These are phyloP conservation scores for Periconia digitata DNA, from an alignment of 2,329 filamentous ascomycete species.

Conservation along the genomic window DNA sequence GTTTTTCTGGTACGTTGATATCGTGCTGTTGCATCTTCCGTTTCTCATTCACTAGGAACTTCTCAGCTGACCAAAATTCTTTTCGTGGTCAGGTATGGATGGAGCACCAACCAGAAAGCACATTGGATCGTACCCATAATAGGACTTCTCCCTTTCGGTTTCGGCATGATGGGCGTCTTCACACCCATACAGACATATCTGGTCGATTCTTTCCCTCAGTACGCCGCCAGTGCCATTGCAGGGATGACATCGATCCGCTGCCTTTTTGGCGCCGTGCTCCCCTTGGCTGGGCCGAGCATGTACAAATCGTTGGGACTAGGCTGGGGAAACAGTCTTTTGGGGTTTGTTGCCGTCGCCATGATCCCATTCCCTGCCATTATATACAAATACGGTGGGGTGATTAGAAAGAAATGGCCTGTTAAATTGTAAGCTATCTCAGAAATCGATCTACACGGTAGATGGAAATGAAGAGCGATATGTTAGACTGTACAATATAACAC, in stretches of 20 bases:
- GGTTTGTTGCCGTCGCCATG: conserved; percentile 38
- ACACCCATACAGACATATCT: conserved; percentile 40
- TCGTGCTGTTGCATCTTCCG: background rate
- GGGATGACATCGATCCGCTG: conserved; percentile 35
- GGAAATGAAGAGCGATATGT: no score
- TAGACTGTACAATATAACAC: no score
- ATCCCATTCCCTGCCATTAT: conserved; percentile 38
- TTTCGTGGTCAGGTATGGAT: conserved; percentile 45
- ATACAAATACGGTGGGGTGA: conserved; percentile 34
- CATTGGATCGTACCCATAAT: conserved; percentile 53
- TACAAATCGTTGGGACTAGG: conserved; percentile 34
- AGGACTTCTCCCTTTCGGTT: conserved; percentile 39
- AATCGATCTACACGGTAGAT: no score
- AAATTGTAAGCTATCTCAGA: conserved; percentile 15
- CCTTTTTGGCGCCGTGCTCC: conserved; percentile 37
- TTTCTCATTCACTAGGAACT: background rate
- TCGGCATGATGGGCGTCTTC: conserved; percentile 40
- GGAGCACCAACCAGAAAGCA: conserved; percentile 44
- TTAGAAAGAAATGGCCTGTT: conserved; percentile 33
- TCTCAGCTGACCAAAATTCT: background rate
- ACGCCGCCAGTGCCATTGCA: conserved; percentile 39
- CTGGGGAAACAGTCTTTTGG: conserved; percentile 42
- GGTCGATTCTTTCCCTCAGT: conserved; percentile 41
- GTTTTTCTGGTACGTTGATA: conserved; percentile 50
- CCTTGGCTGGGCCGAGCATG: conserved; percentile 39